Evolutionary conservation across 495 filamentous ascomycete genomes (phyloP), one percentile per base, ranked within the genome.

Genomic region (Aspergillus wentii): DNA sequence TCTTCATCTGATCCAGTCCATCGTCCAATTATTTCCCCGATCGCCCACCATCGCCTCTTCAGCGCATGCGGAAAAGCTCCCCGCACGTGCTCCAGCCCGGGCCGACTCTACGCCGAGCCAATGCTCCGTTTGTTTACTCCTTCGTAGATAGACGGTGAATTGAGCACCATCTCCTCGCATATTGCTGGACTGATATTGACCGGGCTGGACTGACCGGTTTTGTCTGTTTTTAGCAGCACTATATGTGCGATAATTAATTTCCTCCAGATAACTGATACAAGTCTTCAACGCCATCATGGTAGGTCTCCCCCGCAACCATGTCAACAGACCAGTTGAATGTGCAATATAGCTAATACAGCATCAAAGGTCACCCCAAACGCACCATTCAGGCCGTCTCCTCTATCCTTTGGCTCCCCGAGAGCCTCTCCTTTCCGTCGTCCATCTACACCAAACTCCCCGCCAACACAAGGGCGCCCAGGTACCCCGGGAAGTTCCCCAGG

Each of bases 391-490:
- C 82, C 83, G 13, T 86, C 83, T 8, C 78, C 81, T 11, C 62
- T 86, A 34, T 83, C 79, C 29, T 83, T 80, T 61, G 76, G 76
- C 48, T 80, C 79, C 16, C 78, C 76, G 27, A 71, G 85, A 57
- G 75, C 75, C 36, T 87, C 84, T 5, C 85, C 85, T n/a, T 89
- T 89, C 53, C 79, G 82, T 8, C 74, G 83, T 34, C 79, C 80
- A 3, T 71, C 66, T 3, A 69, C 66, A 1, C 62, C 64, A 33
- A 63, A 61, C 48, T 69, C 71, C 49, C 58, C 72, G 49, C 57
- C 71, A 25, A 55, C 61, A 28, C 52, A 54, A 48, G 57, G 52
- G 13, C 57, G 58, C 8, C 54, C 47, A 7, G 47, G 38, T 9
- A 71, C 68, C 1, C 64, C 66, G 10, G 63, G 64, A 18, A 69